Conservation (phyloP, 176 grass and related monocot genomes). For the Oryza meridionalis region DNA sequence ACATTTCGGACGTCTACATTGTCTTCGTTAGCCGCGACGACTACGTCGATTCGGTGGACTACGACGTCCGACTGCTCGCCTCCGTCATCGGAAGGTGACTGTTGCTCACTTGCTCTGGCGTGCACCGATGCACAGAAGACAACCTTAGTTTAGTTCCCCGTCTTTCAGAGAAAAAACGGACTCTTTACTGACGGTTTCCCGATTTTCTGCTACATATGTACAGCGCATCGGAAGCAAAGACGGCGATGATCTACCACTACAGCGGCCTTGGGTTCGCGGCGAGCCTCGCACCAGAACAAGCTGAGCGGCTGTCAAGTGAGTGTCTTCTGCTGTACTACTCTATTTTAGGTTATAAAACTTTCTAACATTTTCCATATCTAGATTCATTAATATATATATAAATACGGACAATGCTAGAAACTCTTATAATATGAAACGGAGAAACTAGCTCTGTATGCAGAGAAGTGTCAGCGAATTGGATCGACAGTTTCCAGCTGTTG, state of each 20-base stretch:
- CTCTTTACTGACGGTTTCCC: not conserved
- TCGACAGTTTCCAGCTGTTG: not conserved
- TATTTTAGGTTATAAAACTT: too few species aligned
- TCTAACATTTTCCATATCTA: too few species aligned
- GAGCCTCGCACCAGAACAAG: conserved; percentile 23
- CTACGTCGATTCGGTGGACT: conserved; percentile 45
- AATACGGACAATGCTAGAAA: too few species aligned
- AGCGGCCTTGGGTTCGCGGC: conserved; percentile 51
- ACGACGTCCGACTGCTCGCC: conserved; percentile 41
- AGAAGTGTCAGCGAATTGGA: not conserved
- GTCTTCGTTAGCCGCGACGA: conserved; percentile 48
- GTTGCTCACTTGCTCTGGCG: not conserved
- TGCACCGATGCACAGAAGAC: not conserved
- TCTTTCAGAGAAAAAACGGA: not conserved
- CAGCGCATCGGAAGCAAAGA: conserved; percentile 45
- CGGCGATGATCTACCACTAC: conserved; percentile 49
- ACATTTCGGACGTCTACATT: conserved; percentile 30
- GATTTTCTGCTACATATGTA: not conserved
- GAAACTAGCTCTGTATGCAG: not conserved
- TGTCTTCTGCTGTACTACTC: not conserved
- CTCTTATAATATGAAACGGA: too few species aligned
- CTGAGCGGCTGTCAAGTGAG: conserved; percentile 37
- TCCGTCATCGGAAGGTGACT: conserved; percentile 45
- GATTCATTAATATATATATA: too few species aligned
- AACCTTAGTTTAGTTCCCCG: not conserved